Conservation (phyloP, 768 basidiomycete species). For the Leucocoprinus sp. region DNA sequence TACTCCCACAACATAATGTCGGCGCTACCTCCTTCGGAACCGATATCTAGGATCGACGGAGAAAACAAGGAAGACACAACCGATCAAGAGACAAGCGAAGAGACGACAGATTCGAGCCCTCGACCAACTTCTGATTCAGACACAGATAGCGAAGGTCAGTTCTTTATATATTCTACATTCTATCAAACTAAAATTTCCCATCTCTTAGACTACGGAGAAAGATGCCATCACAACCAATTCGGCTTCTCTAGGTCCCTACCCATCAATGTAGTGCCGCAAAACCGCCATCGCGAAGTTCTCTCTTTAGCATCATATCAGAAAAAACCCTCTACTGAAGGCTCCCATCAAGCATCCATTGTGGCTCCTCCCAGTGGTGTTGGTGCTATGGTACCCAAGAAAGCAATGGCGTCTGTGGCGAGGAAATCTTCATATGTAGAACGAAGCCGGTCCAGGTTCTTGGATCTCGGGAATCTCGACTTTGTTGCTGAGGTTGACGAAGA, state of each 20-base stretch:
- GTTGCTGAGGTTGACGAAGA: slow-evolving; percentile 41
- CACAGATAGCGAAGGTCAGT: slow-evolving; percentile 9
- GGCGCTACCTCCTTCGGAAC: slow-evolving; percentile 21
- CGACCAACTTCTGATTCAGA: slow-evolving; percentile 8
- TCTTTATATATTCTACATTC: neutral
- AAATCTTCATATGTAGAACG: slow-evolving; percentile 62
- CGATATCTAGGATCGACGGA: slow-evolving; percentile 3
- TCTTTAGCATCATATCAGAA: slow-evolving; percentile 54
- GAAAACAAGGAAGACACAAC: slow-evolving; percentile 12
- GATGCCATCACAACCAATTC: slow-evolving; percentile 10
- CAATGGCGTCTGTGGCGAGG: slow-evolving; percentile 43
- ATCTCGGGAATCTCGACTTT: slow-evolving; percentile 66
- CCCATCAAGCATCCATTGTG: slow-evolving; percentile 22
- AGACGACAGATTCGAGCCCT: slow-evolving; percentile 12
- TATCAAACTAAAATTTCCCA: neutral
- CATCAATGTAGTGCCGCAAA: slow-evolving; percentile 42
- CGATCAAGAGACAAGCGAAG: slow-evolving; percentile 9
- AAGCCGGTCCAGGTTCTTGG: slow-evolving; percentile 52
- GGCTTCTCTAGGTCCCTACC: slow-evolving; percentile 53
- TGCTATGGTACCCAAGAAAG: slow-evolving; percentile 13
- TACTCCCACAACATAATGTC: slow-evolving; percentile 26
- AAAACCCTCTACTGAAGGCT: slow-evolving; percentile 32
- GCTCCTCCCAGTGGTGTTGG: slow-evolving; percentile 18
- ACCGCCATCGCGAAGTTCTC: slow-evolving; percentile 28
- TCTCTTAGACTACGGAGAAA: slow-evolving; percentile 1